phyloP scores from a whole-genome alignment of 164 flowering plant species.

The Tinospora cordifolia region DNA sequence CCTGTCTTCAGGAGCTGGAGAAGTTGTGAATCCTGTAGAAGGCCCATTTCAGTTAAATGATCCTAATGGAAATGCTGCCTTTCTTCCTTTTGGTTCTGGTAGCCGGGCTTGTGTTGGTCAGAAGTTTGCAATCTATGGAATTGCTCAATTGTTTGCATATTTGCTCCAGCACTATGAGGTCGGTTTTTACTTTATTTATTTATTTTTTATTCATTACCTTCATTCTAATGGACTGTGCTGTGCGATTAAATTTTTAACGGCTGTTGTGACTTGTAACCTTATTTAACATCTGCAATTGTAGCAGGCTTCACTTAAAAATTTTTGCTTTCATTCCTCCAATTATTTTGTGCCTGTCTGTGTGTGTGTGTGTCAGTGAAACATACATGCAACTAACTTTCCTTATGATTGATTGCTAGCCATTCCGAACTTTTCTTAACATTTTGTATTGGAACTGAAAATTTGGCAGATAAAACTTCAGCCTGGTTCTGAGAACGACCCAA shows the following conservation, averaged over 20 bases:
- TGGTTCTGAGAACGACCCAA: slow-evolving; percentile 27
- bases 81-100: slow-evolving; percentile 66
- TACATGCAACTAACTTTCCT: no score
- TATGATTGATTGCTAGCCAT: no score
- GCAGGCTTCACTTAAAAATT: no score
- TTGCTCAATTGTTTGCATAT: slow-evolving; percentile 44
- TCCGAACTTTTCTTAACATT: neutral
- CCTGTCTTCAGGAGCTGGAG: slow-evolving; percentile 13
- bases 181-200: slow-evolving; percentile 9
- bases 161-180: slow-evolving; percentile 57
- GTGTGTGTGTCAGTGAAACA: no score
- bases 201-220: neutral
- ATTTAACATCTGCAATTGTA: no score
- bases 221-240: neutral
- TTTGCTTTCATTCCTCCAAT: neutral
- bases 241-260: no score
- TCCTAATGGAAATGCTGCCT: slow-evolving; percentile 39
- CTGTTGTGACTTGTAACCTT: no score
- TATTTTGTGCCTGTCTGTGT: neutral
- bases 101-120: slow-evolving; percentile 56
- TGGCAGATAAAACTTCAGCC: slow-evolving; percentile 43
- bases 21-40: slow-evolving; percentile 7
- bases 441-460: neutral
- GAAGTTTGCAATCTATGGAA: slow-evolving; percentile 41
- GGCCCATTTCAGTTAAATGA: slow-evolving; percentile 29